Evolutionary conservation across 257 asterid species (phyloP), one percentile per base, ranked within the genome.

Genomic region (Salvia splendens): DNA sequence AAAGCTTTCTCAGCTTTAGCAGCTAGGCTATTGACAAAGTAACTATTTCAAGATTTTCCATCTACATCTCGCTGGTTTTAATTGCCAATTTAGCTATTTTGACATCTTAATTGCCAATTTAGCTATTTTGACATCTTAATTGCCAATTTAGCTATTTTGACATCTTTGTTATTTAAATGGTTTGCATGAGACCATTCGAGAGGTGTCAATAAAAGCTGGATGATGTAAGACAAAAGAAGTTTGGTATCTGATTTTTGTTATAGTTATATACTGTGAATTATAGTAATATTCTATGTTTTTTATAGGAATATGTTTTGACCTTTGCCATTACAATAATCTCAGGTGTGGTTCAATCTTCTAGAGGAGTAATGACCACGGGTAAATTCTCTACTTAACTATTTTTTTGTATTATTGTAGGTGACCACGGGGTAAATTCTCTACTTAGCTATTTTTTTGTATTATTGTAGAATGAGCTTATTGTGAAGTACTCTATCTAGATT

Each of bases 101-200:
- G n/a, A n/a, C n/a, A n/a, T n/a, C n/a, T n/a, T n/a, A n/a, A n/a
- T n/a, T n/a, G n/a, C n/a, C n/a, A n/a, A n/a, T n/a, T n/a, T n/a
- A n/a, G n/a, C n/a, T n/a, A n/a, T n/a, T n/a, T n/a, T n/a, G n/a
- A n/a, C n/a, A n/a, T n/a, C n/a, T n/a, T n/a, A n/a, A n/a, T n/a
- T n/a, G n/a, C n/a, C n/a, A n/a, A n/a, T n/a, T n/a, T n/a, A n/a
- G 28, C 63, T 6, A 20, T 47, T 60, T 55, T 53, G 35, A 43
- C 71, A 10, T 58, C 73, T 49, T 49, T 53, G 57, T 53, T 32
- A 16, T 75, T 80, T 80, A 92, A 98, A 79, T 82, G 81, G 99
- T 91, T 79, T 96, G 99, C 70, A 94, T 91, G 96, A 84, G 99
- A 78, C 98, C 99, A 50, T 78, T 94, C 83, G 99, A 94, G 75